These are phyloP conservation scores for Fonsecaea multimorphosa DNA, from an alignment of 2,329 filamentous ascomycete species.

Conservation along the genomic window DNA sequence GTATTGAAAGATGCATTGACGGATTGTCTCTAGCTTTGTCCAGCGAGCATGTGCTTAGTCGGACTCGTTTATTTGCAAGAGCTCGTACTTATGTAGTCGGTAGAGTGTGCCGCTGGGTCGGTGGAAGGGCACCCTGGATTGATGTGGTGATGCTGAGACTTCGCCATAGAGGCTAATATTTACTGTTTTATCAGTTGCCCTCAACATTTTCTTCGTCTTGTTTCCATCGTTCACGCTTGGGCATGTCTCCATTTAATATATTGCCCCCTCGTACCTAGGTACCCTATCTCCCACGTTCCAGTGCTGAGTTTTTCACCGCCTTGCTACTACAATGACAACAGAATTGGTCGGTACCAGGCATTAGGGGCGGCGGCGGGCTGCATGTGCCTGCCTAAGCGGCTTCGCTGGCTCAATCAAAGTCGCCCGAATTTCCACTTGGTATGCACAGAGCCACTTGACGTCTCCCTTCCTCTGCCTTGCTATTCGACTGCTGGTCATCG, in stretches of 20 bases:
- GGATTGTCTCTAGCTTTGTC: conserved; percentile 9
- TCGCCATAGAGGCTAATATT: no score
- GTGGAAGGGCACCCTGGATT: not conserved
- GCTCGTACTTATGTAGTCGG: not conserved
- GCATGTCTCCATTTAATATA: not conserved
- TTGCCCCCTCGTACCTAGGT: not conserved
- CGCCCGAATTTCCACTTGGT: conserved; percentile 8
- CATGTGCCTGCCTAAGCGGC: conserved; percentile 35
- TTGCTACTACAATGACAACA: not conserved
- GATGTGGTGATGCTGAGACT: not conserved
- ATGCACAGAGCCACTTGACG: conserved; percentile 3
- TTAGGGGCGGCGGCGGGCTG: conserved; percentile 16
- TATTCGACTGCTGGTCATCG: conserved; percentile 12
- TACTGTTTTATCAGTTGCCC: not conserved
- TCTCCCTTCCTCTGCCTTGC: conserved; percentile 1
- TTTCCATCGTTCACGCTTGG: not conserved
- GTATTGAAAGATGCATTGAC: conserved; percentile 8
- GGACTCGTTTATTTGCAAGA: not conserved
- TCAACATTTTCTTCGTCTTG: not conserved
- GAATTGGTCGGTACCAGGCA: conserved; percentile 3
- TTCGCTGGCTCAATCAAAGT: conserved; percentile 32
- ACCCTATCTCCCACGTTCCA: not conserved
- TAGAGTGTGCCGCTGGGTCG: not conserved
- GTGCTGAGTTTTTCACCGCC: conserved; percentile 9
- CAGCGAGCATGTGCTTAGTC: conserved; percentile 9